phyloP scores from a whole-genome alignment of 2,329 filamentous ascomycete species.

The Ceratocystis cacaofunesta region DNA sequence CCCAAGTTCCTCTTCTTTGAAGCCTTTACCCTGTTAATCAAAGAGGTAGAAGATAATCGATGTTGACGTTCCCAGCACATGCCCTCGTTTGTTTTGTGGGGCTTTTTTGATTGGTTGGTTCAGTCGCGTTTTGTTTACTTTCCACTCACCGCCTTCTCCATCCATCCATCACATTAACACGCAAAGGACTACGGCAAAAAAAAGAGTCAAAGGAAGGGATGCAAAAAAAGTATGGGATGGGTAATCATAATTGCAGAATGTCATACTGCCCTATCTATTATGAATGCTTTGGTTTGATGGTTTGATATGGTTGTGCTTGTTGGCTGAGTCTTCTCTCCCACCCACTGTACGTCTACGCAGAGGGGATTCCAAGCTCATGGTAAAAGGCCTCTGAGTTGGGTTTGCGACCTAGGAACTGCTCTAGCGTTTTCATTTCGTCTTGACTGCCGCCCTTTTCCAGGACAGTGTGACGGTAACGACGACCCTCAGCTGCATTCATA shows the following conservation, averaged over 20 bases:
- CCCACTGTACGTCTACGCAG: constrained; percentile 6
- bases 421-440: constrained; percentile 67
- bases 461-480: constrained; percentile 63
- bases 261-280: not conserved
- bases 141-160: constrained; percentile 9
- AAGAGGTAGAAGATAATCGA: not conserved
- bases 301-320: not conserved
- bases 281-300: not conserved
- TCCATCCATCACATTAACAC: not conserved
- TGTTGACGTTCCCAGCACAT: constrained; percentile 5
- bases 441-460: constrained; percentile 63
- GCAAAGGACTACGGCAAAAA: not conserved
- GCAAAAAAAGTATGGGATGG: not conserved
- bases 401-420: constrained; percentile 63
- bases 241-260: not conserved
- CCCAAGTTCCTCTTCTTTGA: not conserved
- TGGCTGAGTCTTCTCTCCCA: not conserved
- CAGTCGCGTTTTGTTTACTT: constrained; percentile 25
- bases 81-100: constrained; percentile 10
- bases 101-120: constrained; percentile 7
- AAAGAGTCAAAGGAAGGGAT: not conserved
- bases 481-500: constrained; percentile 59
- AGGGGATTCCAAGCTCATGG: constrained; percentile 47
- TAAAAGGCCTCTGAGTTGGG: constrained; percentile 70
- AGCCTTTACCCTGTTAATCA: not conserved